A percentile compares a stretch with the other conserved stretches of the same genome.
Evolutionary conservation across 352 stramenopile species (phyloP).

Genomic region (Globisporangium acanthophoron): DNA sequence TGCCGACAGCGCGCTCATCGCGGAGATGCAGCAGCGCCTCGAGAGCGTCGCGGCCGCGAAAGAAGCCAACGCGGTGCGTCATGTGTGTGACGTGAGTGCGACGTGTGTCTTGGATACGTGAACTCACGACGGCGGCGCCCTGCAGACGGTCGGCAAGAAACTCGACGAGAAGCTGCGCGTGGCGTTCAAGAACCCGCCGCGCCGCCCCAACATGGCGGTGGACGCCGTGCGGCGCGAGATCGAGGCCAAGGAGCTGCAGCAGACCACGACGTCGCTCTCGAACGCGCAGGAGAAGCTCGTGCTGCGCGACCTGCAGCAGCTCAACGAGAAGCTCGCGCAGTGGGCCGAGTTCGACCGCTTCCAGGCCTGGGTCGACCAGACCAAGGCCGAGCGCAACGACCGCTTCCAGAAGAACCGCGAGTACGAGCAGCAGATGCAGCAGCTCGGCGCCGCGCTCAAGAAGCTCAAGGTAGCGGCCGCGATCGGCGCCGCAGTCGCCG

Average conservation of each 20-base stretch:
- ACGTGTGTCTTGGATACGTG: not conserved
- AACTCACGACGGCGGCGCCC: too few species aligned
- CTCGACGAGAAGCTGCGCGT: constrained; percentile 72
- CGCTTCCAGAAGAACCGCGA: constrained; percentile 51
- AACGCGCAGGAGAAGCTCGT: constrained; percentile 66
- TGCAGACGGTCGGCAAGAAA: constrained; percentile 37
- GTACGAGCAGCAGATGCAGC: constrained; percentile 41
- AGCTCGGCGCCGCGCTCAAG: constrained; percentile 41
- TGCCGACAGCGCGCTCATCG: constrained; percentile 12
- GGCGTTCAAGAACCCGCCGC: constrained; percentile 63
- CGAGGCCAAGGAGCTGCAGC: constrained; percentile 46
- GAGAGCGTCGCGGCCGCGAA: constrained; percentile 28
- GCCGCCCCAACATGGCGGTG: constrained; percentile 44
- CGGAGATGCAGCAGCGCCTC: constrained; percentile 48
- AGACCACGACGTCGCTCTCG: constrained; percentile 70
- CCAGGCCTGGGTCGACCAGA: constrained; percentile 49
- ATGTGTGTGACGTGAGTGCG: too few species aligned
- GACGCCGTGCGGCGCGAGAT: constrained; percentile 56
- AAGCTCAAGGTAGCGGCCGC: constrained; percentile 48
- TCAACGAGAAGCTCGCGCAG: constrained; percentile 54
- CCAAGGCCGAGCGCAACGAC: constrained; percentile 48
- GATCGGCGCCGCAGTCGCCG: constrained; percentile 23
- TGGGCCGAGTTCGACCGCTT: constrained; percentile 47
- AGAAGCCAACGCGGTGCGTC: constrained; percentile 36
- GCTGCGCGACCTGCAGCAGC: constrained; percentile 55